phyloP scores from a whole-genome alignment of 1,139 yeast species.

The Waltiozyma sp. region DNA sequence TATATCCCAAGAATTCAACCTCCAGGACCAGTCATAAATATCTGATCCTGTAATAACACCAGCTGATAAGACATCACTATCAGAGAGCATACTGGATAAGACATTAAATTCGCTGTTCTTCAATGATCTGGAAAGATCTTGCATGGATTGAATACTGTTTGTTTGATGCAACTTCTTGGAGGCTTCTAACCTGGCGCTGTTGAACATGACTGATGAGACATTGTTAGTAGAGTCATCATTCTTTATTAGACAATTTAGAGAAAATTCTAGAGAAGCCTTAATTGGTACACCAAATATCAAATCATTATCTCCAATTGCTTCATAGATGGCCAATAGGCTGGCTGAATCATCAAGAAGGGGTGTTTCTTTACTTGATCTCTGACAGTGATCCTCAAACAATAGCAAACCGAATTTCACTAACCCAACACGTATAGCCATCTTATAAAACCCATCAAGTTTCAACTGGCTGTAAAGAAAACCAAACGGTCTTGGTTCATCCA shows the following conservation, averaged over 20 bases:
- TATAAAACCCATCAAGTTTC: conserved; percentile 24
- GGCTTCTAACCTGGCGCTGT: conserved; percentile 48
- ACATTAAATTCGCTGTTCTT: neutral
- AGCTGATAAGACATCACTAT: neutral
- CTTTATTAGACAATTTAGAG: conserved; percentile 28
- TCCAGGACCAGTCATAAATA: conserved; percentile 53
- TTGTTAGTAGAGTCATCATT: conserved; percentile 26
- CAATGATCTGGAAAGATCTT: neutral
- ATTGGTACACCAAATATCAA: conserved; percentile 52
- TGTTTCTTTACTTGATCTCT: conserved; percentile 2
- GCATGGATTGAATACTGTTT: neutral
- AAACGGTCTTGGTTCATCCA: conserved; percentile 25
- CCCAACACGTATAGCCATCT: conserved; percentile 27
- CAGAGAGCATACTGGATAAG: neutral
- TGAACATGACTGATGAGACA: conserved; percentile 36
- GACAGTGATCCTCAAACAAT: conserved; percentile 41
- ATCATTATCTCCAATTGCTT: conserved; percentile 43
- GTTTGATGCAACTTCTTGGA: conserved; percentile 9
- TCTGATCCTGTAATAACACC: conserved; percentile 1
- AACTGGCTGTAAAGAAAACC: conserved; percentile 25
- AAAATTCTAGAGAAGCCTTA: conserved; percentile 40
- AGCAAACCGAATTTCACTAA: conserved; percentile 38
- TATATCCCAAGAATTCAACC: conserved; percentile 58
- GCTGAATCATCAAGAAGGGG: conserved; percentile 10
- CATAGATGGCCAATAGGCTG: conserved; percentile 31